These are phyloP conservation scores for Penicillium samsonianum DNA, from an alignment of 495 filamentous ascomycete genomes.

Conservation along the genomic window DNA sequence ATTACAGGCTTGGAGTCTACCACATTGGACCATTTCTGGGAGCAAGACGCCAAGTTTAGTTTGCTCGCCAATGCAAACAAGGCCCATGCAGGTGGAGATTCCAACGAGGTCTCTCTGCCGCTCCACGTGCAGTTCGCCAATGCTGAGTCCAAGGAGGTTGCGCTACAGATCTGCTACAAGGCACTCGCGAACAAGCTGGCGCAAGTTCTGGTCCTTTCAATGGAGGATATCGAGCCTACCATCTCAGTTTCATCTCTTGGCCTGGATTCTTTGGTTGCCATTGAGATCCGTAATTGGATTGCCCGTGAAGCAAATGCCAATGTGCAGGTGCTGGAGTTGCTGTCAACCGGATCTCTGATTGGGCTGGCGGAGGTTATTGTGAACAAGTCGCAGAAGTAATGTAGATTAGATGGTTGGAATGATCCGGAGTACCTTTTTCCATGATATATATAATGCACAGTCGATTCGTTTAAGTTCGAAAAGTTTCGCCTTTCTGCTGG, in stretches of 20 bases:
- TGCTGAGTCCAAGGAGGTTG: slow-evolving; percentile 25
- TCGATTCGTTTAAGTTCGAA: too few relatives aligned
- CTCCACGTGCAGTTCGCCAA: slow-evolving; percentile 19
- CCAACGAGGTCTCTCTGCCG: slow-evolving; percentile 19
- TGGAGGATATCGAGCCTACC: slow-evolving; percentile 36
- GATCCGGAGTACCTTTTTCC: too few relatives aligned
- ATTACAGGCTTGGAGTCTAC: slow-evolving; percentile 29
- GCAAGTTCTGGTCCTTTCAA: slow-evolving; percentile 24
- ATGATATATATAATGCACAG: too few relatives aligned
- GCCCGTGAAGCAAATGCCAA: slow-evolving; percentile 36
- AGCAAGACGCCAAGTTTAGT: slow-evolving; percentile 28
- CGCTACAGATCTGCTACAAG: slow-evolving; percentile 29
- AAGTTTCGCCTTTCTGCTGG: too few relatives aligned
- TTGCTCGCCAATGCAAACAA: slow-evolving; percentile 19
- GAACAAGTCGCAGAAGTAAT: slow-evolving; percentile 32
- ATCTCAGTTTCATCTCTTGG: slow-evolving; percentile 32
- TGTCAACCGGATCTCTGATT: slow-evolving; percentile 33
- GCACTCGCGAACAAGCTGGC: slow-evolving; percentile 32
- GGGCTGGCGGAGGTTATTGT: slow-evolving; percentile 32
- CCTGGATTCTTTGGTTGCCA: slow-evolving; percentile 40
- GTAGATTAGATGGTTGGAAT: too few relatives aligned
- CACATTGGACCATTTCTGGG: slow-evolving; percentile 28
- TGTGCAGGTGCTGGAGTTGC: slow-evolving; percentile 35
- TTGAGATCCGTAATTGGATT: slow-evolving; percentile 43
- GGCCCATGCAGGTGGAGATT: too few relatives aligned